Evolutionary conservation across 2,329 filamentous ascomycete genomes (phyloP), one percentile per base, ranked within the genome.

Genomic region (Sporothrix pseudoabietina): DNA sequence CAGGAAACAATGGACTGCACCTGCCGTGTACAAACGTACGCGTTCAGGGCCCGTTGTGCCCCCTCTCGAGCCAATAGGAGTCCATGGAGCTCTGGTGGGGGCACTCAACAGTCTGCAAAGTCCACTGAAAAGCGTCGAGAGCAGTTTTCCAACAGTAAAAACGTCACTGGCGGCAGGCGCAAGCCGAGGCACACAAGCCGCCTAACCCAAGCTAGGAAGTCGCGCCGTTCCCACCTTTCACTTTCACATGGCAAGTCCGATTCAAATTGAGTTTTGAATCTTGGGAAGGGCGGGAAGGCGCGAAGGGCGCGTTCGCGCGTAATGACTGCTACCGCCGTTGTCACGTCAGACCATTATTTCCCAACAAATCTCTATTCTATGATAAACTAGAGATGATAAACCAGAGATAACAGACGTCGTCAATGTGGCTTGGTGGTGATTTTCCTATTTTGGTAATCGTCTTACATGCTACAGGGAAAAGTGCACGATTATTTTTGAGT

Each of bases 131-230:
- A 41, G n/a, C 52, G 52, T 26, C 52, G 30, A 55, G 22, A 9
- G 22, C 22, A 9, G 26, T 26, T 26, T 26, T 26, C 26, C 26
- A 26, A 26, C 26, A 26, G 26, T 26, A 26, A 55, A 54, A 26
- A 55, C n/a, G 52, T 26, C 52, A 55, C 10, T 26, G n/a, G 22
- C 52, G n/a, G 8, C 65, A 8, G 44, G 44, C 41, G 8, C 26
- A 22, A 22, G 66, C 66, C 66, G 66, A 69, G 66, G 66, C 47
- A 69, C 66, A 12, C 44, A 3, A 3, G 30, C 5, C 30, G 30
- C 47, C 66, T 69, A 69, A 49, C 26, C 65, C 65, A 35, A 59
- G 47, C 44, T 52, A 52, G 65, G 44, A 52, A 69, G 44, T 69
- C 65, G 44, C 65, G 65, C 65, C 44, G 65, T 35, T 30, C 22